Conservation (phyloP, 2,329 filamentous ascomycete genomes). For the Onygenales sp. region DNA sequence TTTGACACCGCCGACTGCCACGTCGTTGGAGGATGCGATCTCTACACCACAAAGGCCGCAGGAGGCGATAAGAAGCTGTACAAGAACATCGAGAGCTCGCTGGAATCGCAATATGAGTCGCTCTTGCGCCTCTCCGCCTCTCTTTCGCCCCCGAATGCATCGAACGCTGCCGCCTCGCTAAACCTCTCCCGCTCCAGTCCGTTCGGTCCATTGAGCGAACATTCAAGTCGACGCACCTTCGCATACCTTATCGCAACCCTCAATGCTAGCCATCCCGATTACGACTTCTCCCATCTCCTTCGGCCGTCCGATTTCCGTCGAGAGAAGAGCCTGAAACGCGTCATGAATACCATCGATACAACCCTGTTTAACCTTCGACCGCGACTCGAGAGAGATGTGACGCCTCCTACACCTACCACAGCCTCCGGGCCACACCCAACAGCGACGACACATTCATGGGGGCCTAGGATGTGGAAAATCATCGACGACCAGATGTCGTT, state of each 20-base stretch:
- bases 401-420: conserved; percentile 31
- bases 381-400: conserved; percentile 34
- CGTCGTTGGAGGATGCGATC: conserved; percentile 85
- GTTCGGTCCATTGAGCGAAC: conserved; percentile 81
- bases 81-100: conserved; percentile 83
- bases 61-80: conserved; percentile 95
- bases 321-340: conserved; percentile 66
- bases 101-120: conserved; percentile 85
- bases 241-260: conserved; percentile 93
- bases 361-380: conserved; percentile 81
- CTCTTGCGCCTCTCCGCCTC: conserved; percentile 78
- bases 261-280: conserved; percentile 91
- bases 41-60: conserved; percentile 95
- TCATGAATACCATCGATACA: conserved; percentile 81
- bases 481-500: conserved; percentile 93
- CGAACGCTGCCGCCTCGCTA: conserved; percentile 55
- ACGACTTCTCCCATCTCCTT: conserved; percentile 91
- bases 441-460: conserved; percentile 59
- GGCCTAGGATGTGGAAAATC: conserved; percentile 80
- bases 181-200: conserved; percentile 80
- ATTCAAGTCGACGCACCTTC: conserved; percentile 82
- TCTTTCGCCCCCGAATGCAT: conserved; percentile 71
- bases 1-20: conserved; percentile 91
- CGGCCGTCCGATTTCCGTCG: conserved; percentile 83
- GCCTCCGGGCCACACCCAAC: conserved; percentile 39